Evolutionary conservation across 129 eudicot species (phyloP).

Genomic region (Centella asiatica): DNA sequence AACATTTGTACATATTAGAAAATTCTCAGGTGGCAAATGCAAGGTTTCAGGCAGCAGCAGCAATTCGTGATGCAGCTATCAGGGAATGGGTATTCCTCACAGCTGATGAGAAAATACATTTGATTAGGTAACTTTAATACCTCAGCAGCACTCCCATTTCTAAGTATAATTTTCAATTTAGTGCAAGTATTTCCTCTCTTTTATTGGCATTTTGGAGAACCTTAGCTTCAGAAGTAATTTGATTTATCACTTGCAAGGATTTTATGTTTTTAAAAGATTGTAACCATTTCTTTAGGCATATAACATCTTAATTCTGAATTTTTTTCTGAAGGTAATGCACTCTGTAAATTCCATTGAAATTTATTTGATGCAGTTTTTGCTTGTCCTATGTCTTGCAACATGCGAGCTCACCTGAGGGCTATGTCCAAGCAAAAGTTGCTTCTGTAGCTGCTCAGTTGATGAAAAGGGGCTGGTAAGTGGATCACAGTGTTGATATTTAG

Average conservation of each 20-base stretch:
- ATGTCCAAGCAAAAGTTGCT: constrained; percentile 80
- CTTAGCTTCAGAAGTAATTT: too few species aligned
- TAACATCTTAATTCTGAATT: not conserved
- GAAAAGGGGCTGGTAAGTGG: constrained; percentile 95
- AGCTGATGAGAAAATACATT: constrained; percentile 55
- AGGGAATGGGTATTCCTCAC: constrained; percentile 87
- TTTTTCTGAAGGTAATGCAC: not conserved
- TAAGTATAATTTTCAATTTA: not conserved
- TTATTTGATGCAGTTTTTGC: constrained; percentile 59
- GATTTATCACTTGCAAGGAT: not conserved
- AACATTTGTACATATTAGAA: constrained; percentile 31
- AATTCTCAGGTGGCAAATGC: constrained; percentile 87
- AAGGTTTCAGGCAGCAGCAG: constrained; percentile 93
- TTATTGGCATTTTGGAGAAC: not conserved
- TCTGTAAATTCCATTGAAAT: not conserved
- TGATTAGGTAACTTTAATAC: constrained; percentile 61
- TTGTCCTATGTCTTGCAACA: constrained; percentile 72
- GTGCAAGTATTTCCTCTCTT: not conserved
- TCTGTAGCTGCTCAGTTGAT: constrained; percentile 95
- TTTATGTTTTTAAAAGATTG: not conserved
- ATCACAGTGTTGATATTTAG: not conserved
- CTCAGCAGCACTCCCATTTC: too few species aligned
- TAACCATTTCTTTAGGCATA: not conserved
- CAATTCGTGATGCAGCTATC: constrained; percentile 79
- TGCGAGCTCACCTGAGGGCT: constrained; percentile 80